phyloP scores from a whole-genome alignment of 805 yeast species.

The Suhomyces sp. region DNA sequence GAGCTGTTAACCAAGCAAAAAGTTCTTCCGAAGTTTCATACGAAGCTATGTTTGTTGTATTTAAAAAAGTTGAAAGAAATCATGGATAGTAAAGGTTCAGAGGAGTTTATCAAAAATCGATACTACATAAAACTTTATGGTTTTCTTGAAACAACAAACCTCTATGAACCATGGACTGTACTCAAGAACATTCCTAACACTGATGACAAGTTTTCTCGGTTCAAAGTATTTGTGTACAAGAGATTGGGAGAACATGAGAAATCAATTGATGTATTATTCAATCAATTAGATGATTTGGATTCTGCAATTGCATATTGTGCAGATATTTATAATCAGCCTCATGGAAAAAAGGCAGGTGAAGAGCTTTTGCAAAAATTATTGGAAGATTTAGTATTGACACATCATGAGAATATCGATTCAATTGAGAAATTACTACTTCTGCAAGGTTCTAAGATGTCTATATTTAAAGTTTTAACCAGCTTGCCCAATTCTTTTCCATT shows the following conservation, averaged over 20 bases:
- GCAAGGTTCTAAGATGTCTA: slow-evolving; percentile 51
- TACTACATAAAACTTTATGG: slow-evolving; percentile 32
- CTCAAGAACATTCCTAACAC: slow-evolving; percentile 33
- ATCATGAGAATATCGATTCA: slow-evolving; percentile 31
- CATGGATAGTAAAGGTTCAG: slow-evolving; percentile 3
- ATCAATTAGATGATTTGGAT: slow-evolving; percentile 53
- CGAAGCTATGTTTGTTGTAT: slow-evolving; percentile 35
- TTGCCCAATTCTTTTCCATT: slow-evolving; percentile 55
- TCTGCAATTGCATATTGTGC: slow-evolving; percentile 65
- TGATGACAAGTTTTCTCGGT: slow-evolving; percentile 35
- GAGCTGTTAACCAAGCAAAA: slow-evolving; percentile 16
- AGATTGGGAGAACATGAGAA: slow-evolving; percentile 60
- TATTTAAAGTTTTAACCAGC: slow-evolving; percentile 42
- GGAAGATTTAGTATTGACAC: slow-evolving; percentile 44
- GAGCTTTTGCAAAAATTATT: slow-evolving; percentile 50
- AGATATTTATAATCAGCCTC: slow-evolving; percentile 39
- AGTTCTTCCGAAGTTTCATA: slow-evolving; percentile 29
- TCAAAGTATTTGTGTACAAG: slow-evolving; percentile 58
- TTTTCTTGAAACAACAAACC: slow-evolving; percentile 30
- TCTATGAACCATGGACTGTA: slow-evolving; percentile 39
- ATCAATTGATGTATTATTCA: slow-evolving; percentile 60
- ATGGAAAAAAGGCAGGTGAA: slow-evolving; percentile 38
- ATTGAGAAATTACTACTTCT: slow-evolving; percentile 42
- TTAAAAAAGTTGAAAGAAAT: slow-evolving; percentile 22
- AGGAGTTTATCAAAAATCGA: slow-evolving; percentile 13